Evolutionary conservation across 306 rosid genomes (phyloP).

Genomic region (Trifolium subterraneum): DNA sequence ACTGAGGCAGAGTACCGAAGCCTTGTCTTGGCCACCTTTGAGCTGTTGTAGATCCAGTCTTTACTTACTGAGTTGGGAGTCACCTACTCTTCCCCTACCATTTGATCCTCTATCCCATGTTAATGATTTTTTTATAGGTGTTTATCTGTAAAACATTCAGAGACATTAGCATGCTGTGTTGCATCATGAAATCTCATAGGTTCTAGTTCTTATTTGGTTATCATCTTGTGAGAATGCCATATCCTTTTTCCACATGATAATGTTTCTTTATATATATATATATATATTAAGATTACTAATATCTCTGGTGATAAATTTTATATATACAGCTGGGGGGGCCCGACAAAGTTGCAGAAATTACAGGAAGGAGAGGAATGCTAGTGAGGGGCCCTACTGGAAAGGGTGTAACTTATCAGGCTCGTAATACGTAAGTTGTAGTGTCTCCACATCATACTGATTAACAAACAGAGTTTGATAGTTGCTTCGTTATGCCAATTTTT

Average conservation of each 20-base stretch:
- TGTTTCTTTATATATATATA: neutral
- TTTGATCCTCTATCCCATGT: neutral
- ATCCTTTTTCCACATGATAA: neutral
- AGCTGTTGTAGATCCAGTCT: too few relatives aligned
- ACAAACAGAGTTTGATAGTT: slow-evolving; percentile 14
- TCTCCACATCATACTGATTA: slow-evolving; percentile 11
- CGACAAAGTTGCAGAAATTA: slow-evolving; percentile 93
- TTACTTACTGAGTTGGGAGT: too few relatives aligned
- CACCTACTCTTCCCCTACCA: too few relatives aligned
- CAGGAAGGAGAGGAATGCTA: slow-evolving; percentile 99
- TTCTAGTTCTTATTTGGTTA: slow-evolving; percentile 7
- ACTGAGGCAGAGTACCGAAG: too few relatives aligned
- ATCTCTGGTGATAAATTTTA: slow-evolving; percentile 31
- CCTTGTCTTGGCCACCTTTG: too few relatives aligned
- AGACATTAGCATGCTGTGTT: slow-evolving; percentile 18
- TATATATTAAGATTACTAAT: neutral
- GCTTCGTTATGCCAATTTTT: slow-evolving; percentile 34
- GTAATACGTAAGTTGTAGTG: slow-evolving; percentile 82
- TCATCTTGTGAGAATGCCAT: slow-evolving; percentile 15
- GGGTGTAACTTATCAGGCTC: slow-evolving; percentile 97
- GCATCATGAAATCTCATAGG: slow-evolving; percentile 6
- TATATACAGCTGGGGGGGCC: slow-evolving; percentile 91
- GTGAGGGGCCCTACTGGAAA: slow-evolving; percentile 91
- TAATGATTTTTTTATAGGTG: neutral
- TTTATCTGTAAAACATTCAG: slow-evolving; percentile 2